Evolutionary conservation across 164 flowering plant species (phyloP), one percentile per base, ranked within the genome.

Genomic region (Hamamelis virginiana): DNA sequence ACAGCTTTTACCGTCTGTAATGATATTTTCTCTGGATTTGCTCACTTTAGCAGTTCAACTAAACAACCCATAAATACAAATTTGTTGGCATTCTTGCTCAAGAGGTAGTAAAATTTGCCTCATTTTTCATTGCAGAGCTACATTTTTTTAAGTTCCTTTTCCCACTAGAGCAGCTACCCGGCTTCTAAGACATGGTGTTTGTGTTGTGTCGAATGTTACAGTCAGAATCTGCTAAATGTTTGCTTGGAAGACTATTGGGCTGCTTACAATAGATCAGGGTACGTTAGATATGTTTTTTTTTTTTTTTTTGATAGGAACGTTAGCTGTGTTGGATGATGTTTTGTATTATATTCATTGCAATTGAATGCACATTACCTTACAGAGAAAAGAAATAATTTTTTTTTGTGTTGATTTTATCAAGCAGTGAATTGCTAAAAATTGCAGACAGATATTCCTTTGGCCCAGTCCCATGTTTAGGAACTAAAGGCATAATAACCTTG

Each of bases 211-310:
- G 1, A 21, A 14, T 70, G 43, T 63, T 78, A 51, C 81, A 86
- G 92, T 77, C 87, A 86, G 77, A 73, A 69, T 75, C 72, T 88
- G 72, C 72, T 88, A 52, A 73, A 75, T 19, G 43, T 72, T 45
- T 88, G 90, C 56, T 69, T 86, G 70, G 89, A 86, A 53, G 87
- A 83, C 69, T 86, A 80, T 72, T 82, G 83, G 87, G 83, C 85
- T 48, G 86, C 84, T 66, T 86, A 85, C 72, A 83, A 73, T 76
- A 73, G 75, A 81, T 75, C 86, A 62, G 67, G 82, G 89, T 85
- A 79, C 50, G 80, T 58, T 72, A 22, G 52, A 16, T 66, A 1
- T 60, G 13, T 5, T 27, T 5, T 23, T 27, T 68, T 13, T 14
- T 43, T 14, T 50, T 44, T 63, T 55, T 12, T n/a, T n/a, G n/a